Evolutionary conservation across 2,329 filamentous ascomycete species (phyloP).

Genomic region (Venturia aucupariae): DNA sequence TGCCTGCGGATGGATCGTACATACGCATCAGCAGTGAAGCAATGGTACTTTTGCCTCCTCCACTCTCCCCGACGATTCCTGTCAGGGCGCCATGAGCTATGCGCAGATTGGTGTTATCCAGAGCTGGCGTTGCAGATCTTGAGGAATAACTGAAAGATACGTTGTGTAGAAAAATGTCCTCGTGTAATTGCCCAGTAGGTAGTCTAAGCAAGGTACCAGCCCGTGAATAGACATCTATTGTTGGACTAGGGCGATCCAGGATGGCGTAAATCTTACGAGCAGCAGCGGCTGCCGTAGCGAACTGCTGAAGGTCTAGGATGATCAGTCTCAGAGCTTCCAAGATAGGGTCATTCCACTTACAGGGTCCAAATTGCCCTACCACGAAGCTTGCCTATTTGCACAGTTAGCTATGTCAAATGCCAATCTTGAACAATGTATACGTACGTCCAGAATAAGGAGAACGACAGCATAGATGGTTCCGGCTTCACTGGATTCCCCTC

Average conservation of each 20-base stretch:
- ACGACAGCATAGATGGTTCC: constrained; percentile 48
- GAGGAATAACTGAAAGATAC: constrained; percentile 35
- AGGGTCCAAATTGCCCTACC: constrained; percentile 36
- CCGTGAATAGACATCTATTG: constrained; percentile 17
- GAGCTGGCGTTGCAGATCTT: constrained; percentile 29
- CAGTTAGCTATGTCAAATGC: not conserved
- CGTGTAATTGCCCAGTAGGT: constrained; percentile 16
- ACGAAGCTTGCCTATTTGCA: constrained; percentile 34
- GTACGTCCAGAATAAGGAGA: constrained; percentile 43
- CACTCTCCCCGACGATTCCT: constrained; percentile 34
- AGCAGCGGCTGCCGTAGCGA: constrained; percentile 13
- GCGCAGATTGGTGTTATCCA: constrained; percentile 28
- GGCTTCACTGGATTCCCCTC: constrained; percentile 22
- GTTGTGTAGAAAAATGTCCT: constrained; percentile 27
- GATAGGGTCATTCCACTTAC: constrained; percentile 16
- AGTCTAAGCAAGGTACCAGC: constrained; percentile 19
- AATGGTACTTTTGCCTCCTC: constrained; percentile 35
- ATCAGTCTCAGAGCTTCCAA: too few species aligned
- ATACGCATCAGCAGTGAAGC: constrained; percentile 28
- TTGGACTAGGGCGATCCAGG: constrained; percentile 17
- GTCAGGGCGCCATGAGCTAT: constrained; percentile 31
- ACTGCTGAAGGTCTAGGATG: not conserved
- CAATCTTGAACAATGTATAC: not conserved
- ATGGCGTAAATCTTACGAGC: constrained; percentile 17
- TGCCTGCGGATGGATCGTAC: constrained; percentile 29